A percentile compares a stretch with the other conserved stretches of the same genome.
Evolutionary conservation across 768 basidiomycete genomes (phyloP).

Genomic region (Leccinum barrowsii): DNA sequence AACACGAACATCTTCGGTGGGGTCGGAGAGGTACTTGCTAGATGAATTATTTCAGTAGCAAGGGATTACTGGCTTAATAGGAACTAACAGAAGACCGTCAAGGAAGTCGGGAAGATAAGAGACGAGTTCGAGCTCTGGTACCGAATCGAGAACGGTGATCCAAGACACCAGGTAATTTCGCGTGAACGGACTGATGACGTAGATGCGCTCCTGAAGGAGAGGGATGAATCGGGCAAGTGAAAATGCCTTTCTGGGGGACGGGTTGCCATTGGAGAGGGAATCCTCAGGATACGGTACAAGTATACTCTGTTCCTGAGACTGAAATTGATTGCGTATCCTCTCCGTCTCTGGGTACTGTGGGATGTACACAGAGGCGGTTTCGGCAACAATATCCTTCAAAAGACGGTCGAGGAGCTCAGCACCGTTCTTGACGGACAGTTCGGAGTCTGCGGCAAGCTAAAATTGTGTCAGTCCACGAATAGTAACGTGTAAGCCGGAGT

Average conservation of each 20-base stretch:
- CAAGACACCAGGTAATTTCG: conserved; percentile 95
- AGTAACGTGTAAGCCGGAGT: neutral
- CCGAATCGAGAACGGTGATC: conserved; percentile 93
- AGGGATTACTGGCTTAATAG: conserved; percentile 1
- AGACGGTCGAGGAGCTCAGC: conserved; percentile 94
- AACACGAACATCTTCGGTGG: conserved; percentile 87
- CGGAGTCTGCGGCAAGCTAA: conserved; percentile 94
- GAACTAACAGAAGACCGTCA: conserved; percentile 82
- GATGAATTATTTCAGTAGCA: conserved; percentile 4
- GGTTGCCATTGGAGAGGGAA: conserved; percentile 18
- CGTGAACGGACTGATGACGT: conserved; percentile 94
- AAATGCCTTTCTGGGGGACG: conserved; percentile 70
- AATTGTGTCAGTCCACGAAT: conserved; percentile 7
- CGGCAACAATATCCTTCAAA: conserved; percentile 97
- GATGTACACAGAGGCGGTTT: conserved; percentile 92
- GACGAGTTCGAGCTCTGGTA: conserved; percentile 94
- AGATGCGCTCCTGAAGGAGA: conserved; percentile 86
- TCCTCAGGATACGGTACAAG: conserved; percentile 64
- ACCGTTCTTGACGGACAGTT: conserved; percentile 95
- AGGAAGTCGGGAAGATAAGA: conserved; percentile 93
- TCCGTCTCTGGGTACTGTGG: conserved; percentile 83
- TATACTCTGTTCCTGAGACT: conserved; percentile 49
- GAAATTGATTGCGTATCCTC: conserved; percentile 47
- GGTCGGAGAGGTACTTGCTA: conserved; percentile 94
- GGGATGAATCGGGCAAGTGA: conserved; percentile 95